Base-by-base conservation (phyloP, 2,329 filamentous ascomycete genomes). In the Colletotrichum tofieldiae region DNA sequence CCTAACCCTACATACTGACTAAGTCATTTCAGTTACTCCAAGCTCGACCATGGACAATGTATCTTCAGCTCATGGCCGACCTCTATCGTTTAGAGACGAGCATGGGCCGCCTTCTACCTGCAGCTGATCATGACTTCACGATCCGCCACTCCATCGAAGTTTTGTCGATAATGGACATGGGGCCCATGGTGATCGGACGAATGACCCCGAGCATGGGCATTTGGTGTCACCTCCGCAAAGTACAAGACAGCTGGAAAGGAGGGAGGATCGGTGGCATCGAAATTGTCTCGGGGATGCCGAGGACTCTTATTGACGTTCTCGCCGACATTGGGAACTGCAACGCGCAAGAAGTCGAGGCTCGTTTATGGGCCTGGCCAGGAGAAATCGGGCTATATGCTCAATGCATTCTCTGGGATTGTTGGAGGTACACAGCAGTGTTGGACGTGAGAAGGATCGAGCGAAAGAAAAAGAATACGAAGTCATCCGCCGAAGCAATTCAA, bases 371-470 rank as follows among this genome's bases (percentile, higher is more conserved):
- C 0, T 80, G 78, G 78, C 75, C 76, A 0, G 78, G 78, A 0
- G 68, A 79, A 1, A 72, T 76, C 7, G 78, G 78, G 0, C 71
- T 77, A 41, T 66, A 78, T 29, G 75, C 76, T 1, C 78, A 79
- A 32, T 76, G 75, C 37, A 77, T 79, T 43, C 73, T 79, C 3
- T 80, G 78, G 78, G 78, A 80, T 23, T 73, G 77, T 0, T 79
- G 75, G 66, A 75, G 78, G 1, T 45, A 78, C 32, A 65, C 78
- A 2, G 78, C 77, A 0, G 73, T 80, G 3, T 26, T 80, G 6
- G 69, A 76, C 6, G 54, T 58, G n/a, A 76, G 78, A 1, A 62
- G 77, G 14, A 20, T 63, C 1, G 58, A 63, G 18, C 56, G 68
- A 16, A 29, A n/a, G 29, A 51, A 26, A 37, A 35, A 16, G 35